Base-by-base conservation (phyloP, 176 grass and related monocot genomes). In the Microstegium vimineum region DNA sequence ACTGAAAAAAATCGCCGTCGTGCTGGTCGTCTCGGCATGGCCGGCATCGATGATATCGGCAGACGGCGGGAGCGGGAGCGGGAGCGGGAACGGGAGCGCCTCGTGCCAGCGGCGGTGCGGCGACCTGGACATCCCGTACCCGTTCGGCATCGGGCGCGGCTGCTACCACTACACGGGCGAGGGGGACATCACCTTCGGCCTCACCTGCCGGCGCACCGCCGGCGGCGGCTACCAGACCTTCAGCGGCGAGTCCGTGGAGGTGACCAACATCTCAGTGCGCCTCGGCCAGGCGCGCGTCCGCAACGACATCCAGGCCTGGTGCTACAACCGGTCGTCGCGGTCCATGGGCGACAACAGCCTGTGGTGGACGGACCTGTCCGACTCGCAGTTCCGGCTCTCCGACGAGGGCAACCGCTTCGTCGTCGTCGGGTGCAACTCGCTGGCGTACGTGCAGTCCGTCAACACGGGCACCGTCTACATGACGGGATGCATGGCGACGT, bases 71-170 rank as follows among this genome's bases (percentile, higher is more conserved):
- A n/a, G n/a, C n/a, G n/a, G n/a, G n/a, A n/a, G n/a, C n/a, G n/a
- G n/a, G n/a, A n/a, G n/a, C n/a, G 16, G 46, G n/a, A n/a, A n/a
- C 57, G 33, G 5, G 3, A 9, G 31, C 26, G 26, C 1, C 47
- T 36, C 78, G 4, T 94, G 91, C 78, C 68, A 28, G 54, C 28
- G 38, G 26, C 63, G 30, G 13, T 94, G 91, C 35, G 91, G 88
- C 25, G 34, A 70, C 60, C 14, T 90, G 15, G 10, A 72, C 4
- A 86, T 94, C 63, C 82, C 82, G 2, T 94, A 83, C 69, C 91
- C 91, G 11, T 94, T 94, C 71, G 85, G 91, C 60, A 81, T 91
- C 69, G 89, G 89, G 23, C 32, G 16, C 17, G 59, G 70, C 10
- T 94, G 92, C 65, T 89, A 42, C 74, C 57, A 14, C 18, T 36